phyloP scores from a whole-genome alignment of 305 asterid genomes.

The Andrographis paniculata region DNA sequence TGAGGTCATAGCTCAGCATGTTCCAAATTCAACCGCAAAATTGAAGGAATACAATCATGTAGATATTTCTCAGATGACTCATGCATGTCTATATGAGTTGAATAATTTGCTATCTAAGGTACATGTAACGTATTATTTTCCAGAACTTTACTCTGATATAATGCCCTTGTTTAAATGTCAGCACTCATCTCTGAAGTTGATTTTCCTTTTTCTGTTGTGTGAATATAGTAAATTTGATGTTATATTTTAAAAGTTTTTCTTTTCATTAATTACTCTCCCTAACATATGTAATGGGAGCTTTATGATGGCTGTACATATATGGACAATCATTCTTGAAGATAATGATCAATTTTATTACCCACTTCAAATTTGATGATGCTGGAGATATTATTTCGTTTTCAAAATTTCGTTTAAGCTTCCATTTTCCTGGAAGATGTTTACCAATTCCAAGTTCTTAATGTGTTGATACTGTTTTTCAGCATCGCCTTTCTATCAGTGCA shows the following conservation, averaged over 20 bases:
- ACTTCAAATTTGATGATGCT: no score
- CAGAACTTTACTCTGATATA: constrained; percentile 1
- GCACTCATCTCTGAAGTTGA: constrained; percentile 1
- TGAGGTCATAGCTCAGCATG: constrained; percentile 35
- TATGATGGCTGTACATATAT: no score
- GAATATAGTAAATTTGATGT: background rate
- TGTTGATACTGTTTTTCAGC: constrained; percentile 31
- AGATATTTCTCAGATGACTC: constrained; percentile 25
- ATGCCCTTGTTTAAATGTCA: background rate
- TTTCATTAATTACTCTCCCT: background rate
- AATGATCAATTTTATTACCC: no score
- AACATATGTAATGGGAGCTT: no score
- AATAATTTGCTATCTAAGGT: constrained; percentile 38
- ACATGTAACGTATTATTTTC: constrained; percentile 9
- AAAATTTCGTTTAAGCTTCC: constrained; percentile 3
- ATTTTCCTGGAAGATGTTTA: background rate
- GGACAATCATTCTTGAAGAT: no score
- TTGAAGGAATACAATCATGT: constrained; percentile 36
- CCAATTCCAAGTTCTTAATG: constrained; percentile 8
- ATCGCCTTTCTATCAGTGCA: constrained; percentile 21
- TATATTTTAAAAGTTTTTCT: background rate
- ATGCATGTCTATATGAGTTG: constrained; percentile 21
- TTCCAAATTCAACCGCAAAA: constrained; percentile 55
- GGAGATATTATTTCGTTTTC: background rate
- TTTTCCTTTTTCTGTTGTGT: background rate